Conservation (phyloP, 2,329 filamentous ascomycete genomes). For the Diplodia scrobiculata region DNA sequence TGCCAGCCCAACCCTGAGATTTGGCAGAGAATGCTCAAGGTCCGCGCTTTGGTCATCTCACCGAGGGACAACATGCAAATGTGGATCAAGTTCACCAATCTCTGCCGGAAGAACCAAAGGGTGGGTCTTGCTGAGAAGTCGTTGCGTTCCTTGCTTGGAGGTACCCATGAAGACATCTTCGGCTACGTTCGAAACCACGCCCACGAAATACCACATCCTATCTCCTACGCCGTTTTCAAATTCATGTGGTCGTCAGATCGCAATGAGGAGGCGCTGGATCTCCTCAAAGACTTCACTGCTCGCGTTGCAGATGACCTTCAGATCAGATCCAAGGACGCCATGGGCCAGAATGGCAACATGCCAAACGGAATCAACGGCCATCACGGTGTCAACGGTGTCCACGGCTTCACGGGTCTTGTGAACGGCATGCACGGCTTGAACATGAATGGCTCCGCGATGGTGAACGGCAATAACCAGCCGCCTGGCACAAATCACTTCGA, state of each 20-base stretch:
- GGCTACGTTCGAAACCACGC: slow-evolving; percentile 41
- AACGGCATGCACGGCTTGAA: slow-evolving; percentile 57
- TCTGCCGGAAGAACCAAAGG: slow-evolving; percentile 93
- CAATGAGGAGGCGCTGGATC: slow-evolving; percentile 52
- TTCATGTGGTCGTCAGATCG: slow-evolving; percentile 80
- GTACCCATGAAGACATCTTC: slow-evolving; percentile 58
- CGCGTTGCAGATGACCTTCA: slow-evolving; percentile 62
- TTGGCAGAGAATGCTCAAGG: slow-evolving; percentile 97
- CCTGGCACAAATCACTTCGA: slow-evolving; percentile 37
- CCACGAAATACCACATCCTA: slow-evolving; percentile 66
- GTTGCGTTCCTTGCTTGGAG: slow-evolving; percentile 82
- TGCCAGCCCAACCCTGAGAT: slow-evolving; percentile 97
- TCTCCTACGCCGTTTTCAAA: slow-evolving; percentile 96
- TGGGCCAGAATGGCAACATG: slow-evolving; percentile 43
- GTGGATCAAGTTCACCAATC: slow-evolving; percentile 99
- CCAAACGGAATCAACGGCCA: slow-evolving; percentile 51
- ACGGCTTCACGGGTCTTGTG: slow-evolving; percentile 45
- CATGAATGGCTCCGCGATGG: slow-evolving; percentile 31
- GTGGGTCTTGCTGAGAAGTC: slow-evolving; percentile 96
- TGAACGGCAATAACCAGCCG: slow-evolving; percentile 40
- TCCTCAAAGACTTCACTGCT: slow-evolving; percentile 64
- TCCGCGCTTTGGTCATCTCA: slow-evolving; percentile 86
- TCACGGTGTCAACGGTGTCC: slow-evolving; percentile 52
- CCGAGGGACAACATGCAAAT: slow-evolving; percentile 95
- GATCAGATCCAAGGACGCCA: slow-evolving; percentile 39